Evolutionary conservation across 768 basidiomycete species (phyloP).

Genomic region (Leccinum uliginosum): DNA sequence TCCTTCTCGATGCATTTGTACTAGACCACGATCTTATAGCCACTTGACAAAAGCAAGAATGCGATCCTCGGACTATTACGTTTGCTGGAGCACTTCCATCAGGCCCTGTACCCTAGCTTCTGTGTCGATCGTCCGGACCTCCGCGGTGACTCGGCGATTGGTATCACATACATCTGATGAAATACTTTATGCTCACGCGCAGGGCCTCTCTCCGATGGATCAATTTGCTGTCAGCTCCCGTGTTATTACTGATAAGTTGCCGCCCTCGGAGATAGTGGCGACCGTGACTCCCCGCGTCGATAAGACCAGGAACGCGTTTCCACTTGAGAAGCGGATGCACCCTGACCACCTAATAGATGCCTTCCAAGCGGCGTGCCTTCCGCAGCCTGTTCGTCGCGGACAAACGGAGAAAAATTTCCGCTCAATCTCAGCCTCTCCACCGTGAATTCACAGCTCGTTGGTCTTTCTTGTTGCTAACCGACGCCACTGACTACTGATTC

Average conservation of each 20-base stretch:
- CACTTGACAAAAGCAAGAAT: not conserved
- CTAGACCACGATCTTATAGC: not conserved
- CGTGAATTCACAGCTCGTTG: not conserved
- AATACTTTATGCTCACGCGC: not conserved
- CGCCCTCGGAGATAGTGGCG: not conserved
- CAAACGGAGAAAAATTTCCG: not conserved
- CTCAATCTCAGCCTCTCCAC: not conserved
- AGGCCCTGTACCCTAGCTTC: not conserved
- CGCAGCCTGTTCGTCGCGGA: not conserved
- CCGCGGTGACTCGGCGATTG: not conserved
- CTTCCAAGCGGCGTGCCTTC: not conserved
- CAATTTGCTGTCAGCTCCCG: not conserved
- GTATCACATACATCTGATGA: not conserved
- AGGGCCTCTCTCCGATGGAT: not conserved
- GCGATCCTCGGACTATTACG: not conserved
- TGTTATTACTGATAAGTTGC: not conserved
- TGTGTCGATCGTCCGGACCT: not conserved
- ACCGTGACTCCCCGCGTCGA: not conserved
- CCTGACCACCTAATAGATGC: not conserved
- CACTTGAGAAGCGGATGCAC: not conserved
- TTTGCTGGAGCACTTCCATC: not conserved
- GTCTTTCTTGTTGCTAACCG: not conserved
- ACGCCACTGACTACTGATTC: slow-evolving; percentile 12
- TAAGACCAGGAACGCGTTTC: not conserved
- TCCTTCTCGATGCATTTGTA: not conserved